phyloP scores from a whole-genome alignment of 192 early-diverging fungal species.

The Coemansia sp. region DNA sequence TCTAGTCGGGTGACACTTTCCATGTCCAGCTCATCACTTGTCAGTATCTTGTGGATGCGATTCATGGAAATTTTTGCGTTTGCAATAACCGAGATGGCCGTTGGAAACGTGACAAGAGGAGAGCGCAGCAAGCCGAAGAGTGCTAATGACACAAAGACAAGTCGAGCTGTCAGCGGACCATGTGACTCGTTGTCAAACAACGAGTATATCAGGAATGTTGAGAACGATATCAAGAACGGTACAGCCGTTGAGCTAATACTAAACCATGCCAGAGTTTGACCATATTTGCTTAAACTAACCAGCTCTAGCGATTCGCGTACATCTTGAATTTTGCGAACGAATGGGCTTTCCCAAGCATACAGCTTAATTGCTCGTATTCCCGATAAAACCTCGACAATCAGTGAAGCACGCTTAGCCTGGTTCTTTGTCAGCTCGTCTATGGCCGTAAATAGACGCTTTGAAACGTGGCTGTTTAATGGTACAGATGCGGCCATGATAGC shows the following conservation, averaged over 20 bases:
- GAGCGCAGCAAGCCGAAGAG: conserved; percentile 95
- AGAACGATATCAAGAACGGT: conserved; percentile 87
- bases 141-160: conserved; percentile 87
- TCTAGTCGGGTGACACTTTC: conserved; percentile 62
- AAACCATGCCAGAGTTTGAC: conserved; percentile 66
- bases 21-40: conserved; percentile 78
- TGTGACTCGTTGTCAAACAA: conserved; percentile 59
- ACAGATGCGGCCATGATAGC: conserved; percentile 78
- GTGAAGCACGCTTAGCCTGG: conserved; percentile 72
- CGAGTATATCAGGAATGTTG: conserved; percentile 80
- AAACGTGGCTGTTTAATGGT: conserved; percentile 73
- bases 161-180: conserved; percentile 63
- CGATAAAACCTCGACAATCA: conserved; percentile 86
- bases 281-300: conserved; percentile 76
- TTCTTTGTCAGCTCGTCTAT: conserved; percentile 85
- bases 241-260: conserved; percentile 80
- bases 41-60: conserved; percentile 80
- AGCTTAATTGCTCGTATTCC: conserved; percentile 97
- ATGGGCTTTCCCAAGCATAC: conserved; percentile 91
- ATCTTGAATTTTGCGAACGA: conserved; percentile 63
- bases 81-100: conserved; percentile 72
- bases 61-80: conserved; percentile 84
- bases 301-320: conserved; percentile 82
- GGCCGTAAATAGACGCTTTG: conserved; percentile 66
- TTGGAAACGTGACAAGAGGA: conserved; percentile 84